These are phyloP conservation scores for Trichoderma sp. DNA, from an alignment of 2,329 filamentous ascomycete species.

Conservation along the genomic window DNA sequence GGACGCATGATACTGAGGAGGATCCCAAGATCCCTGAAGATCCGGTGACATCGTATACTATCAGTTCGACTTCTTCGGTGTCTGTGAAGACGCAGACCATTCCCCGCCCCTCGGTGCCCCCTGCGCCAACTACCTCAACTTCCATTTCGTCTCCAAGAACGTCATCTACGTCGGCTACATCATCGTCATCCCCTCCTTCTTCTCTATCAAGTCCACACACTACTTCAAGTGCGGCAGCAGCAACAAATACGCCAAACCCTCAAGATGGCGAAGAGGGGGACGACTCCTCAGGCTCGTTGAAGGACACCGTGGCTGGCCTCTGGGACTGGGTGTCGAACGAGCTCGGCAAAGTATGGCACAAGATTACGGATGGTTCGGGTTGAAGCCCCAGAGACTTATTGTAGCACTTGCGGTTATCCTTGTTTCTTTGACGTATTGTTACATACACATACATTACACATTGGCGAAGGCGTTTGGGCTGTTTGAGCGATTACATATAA, in stretches of 20 bases:
- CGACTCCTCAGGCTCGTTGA: slow-evolving; percentile 34
- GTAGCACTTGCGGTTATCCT: not conserved
- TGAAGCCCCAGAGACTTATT: not conserved
- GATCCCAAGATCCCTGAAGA: slow-evolving; percentile 56
- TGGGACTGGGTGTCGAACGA: slow-evolving; percentile 58
- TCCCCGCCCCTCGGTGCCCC: slow-evolving; percentile 17
- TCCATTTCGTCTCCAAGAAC: slow-evolving; percentile 27
- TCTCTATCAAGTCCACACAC: not conserved
- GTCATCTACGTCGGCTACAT: slow-evolving; percentile 29
- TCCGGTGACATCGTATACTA: slow-evolving; percentile 42
- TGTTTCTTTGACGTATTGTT: too few species aligned
- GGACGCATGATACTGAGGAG: slow-evolving; percentile 59
- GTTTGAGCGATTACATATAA: too few species aligned
- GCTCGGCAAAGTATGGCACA: slow-evolving; percentile 50
- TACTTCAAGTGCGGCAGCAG: not conserved
- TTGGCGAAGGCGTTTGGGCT: slow-evolving; percentile 8
- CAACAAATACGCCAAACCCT: not conserved
- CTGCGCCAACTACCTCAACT: not conserved
- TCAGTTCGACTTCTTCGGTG: not conserved
- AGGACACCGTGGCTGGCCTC: slow-evolving; percentile 43
- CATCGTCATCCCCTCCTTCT: not conserved
- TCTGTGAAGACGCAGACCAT: slow-evolving; percentile 28
- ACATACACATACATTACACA: not conserved
- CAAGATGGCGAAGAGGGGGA: slow-evolving; percentile 31
- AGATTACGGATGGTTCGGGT: slow-evolving; percentile 40